phyloP scores from a whole-genome alignment of 805 yeast genomes.

The Ogataea pignaliae region DNA sequence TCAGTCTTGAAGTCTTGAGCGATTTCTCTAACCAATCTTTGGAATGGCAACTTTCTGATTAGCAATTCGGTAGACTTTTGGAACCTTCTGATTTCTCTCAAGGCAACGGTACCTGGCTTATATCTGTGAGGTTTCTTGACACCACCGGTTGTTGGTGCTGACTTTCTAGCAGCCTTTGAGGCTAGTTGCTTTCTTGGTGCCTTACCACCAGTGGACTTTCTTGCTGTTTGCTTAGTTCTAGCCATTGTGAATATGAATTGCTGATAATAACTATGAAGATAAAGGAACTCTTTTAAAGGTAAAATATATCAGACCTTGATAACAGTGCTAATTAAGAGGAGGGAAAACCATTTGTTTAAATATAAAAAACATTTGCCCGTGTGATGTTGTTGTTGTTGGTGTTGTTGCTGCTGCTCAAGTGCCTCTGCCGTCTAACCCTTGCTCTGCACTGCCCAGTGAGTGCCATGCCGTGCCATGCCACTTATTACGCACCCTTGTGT shows the following conservation, averaged over 20 bases:
- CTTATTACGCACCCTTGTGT: slow-evolving; percentile 2
- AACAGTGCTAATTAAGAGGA: too few species aligned
- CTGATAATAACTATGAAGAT: slow-evolving; percentile 11
- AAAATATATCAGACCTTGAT: too few species aligned
- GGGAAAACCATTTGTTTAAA: too few species aligned
- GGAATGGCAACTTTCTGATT: slow-evolving; percentile 96
- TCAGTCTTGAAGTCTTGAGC: slow-evolving; percentile 93
- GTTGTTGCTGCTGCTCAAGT: too few species aligned
- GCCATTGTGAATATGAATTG: slow-evolving; percentile 49
- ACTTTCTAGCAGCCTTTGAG: slow-evolving; percentile 89
- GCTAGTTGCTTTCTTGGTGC: slow-evolving; percentile 94
- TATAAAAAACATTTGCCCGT: too few species aligned
- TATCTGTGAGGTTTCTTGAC: slow-evolving; percentile 94
- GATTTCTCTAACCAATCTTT: slow-evolving; percentile 92
- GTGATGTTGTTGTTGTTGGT: too few species aligned
- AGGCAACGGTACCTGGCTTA: slow-evolving; percentile 96
- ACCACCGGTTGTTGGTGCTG: slow-evolving; percentile 91
- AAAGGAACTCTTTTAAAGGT: too few species aligned
- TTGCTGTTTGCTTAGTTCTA: slow-evolving; percentile 91
- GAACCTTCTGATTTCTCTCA: slow-evolving; percentile 96
- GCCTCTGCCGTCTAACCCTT: too few species aligned
- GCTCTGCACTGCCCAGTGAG: too few species aligned
- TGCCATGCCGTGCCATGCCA: too few species aligned
- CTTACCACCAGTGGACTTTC: slow-evolving; percentile 94
- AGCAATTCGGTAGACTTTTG: slow-evolving; percentile 93